Evolutionary conservation across 345 rosid species (phyloP).

Genomic region (Populus euphratica): DNA sequence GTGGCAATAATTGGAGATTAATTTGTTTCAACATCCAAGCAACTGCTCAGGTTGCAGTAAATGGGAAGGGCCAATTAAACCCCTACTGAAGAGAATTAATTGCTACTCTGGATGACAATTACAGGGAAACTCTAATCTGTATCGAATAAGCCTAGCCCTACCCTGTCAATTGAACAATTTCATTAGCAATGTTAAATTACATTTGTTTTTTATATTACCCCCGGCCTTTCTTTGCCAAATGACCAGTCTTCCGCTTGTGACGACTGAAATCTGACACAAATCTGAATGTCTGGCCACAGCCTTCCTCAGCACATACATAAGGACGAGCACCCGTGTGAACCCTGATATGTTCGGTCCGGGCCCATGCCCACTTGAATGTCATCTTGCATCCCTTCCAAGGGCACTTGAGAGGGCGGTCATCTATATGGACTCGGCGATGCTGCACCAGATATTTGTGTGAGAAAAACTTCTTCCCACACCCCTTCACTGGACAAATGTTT

Average conservation of each 20-base stretch:
- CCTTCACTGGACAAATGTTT: slow-evolving; percentile 84
- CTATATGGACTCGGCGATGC: slow-evolving; percentile 78
- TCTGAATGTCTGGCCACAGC: slow-evolving; percentile 88
- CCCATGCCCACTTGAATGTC: slow-evolving; percentile 99
- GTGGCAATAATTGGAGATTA: background rate
- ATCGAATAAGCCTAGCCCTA: slow-evolving; percentile 24
- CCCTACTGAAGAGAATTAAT: slow-evolving; percentile 9
- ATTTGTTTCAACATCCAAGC: background rate
- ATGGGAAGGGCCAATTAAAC: slow-evolving; percentile 20
- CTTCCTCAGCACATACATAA: slow-evolving; percentile 68
- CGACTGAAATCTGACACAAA: slow-evolving; percentile 96
- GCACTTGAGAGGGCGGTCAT: slow-evolving; percentile 96
- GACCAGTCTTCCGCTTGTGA: slow-evolving; percentile 94
- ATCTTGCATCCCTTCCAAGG: slow-evolving; percentile 99
- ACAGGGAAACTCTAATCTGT: slow-evolving; percentile 29
- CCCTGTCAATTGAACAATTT: slow-evolving; percentile 33
- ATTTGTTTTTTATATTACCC: slow-evolving; percentile 8
- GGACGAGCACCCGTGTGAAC: slow-evolving; percentile 99
- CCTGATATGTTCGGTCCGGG: slow-evolving; percentile 88
- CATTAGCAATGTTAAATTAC: slow-evolving; percentile 35
- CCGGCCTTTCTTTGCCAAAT: slow-evolving; percentile 52
- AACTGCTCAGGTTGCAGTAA: slow-evolving; percentile 7
- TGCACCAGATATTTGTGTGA: slow-evolving; percentile 96
- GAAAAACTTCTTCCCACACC: slow-evolving; percentile 89
- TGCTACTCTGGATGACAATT: slow-evolving; percentile 29